Percentiles rank a stretch among this genome's conserved stretches.
phyloP scores from a whole-genome alignment of 169 alveolate genomes.

The Plasmodium blacklocki region DNA sequence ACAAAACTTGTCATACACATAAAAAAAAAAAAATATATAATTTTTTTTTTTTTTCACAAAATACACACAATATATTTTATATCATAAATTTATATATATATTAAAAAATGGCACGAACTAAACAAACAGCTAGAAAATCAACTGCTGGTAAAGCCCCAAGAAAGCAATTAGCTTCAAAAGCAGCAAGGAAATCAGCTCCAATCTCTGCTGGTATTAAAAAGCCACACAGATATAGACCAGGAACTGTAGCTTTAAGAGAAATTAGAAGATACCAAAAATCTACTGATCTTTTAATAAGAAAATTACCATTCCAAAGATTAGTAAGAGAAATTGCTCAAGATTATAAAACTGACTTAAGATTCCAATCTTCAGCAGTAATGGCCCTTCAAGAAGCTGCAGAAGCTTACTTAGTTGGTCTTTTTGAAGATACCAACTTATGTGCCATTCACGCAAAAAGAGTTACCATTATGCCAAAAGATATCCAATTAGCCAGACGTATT shows the following conservation, averaged over 20 bases:
- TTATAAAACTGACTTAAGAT: constrained; percentile 98
- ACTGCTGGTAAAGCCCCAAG: constrained; percentile 98
- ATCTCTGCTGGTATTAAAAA: constrained; percentile 94
- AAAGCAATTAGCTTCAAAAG: constrained; percentile 96
- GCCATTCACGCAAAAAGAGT: constrained; percentile 99
- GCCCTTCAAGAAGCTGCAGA: constrained; percentile 99
- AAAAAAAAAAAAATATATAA: constrained; percentile 1
- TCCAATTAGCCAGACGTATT: constrained; percentile 98
- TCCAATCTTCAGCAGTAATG: constrained; percentile 98
- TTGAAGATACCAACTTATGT: constrained; percentile 99
- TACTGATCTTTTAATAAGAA: constrained; percentile 97
- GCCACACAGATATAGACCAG: constrained; percentile 98
- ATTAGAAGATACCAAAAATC: constrained; percentile 98
- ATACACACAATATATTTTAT: constrained; percentile 10
- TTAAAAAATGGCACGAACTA: constrained; percentile 95
- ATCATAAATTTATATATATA: constrained; percentile 1
- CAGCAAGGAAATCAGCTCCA: constrained; percentile 96
- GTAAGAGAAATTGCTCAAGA: constrained; percentile 98
- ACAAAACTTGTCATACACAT: constrained; percentile 43
- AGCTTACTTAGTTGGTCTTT: constrained; percentile 98
- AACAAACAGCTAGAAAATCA: constrained; percentile 97
- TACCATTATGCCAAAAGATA: constrained; percentile 99
- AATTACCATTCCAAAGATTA: constrained; percentile 98
- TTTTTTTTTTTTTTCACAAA: constrained; percentile 6
- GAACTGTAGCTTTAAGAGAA: constrained; percentile 99